Base-by-base conservation (phyloP, 345 rosid genomes). In the Murraya koenigii region DNA sequence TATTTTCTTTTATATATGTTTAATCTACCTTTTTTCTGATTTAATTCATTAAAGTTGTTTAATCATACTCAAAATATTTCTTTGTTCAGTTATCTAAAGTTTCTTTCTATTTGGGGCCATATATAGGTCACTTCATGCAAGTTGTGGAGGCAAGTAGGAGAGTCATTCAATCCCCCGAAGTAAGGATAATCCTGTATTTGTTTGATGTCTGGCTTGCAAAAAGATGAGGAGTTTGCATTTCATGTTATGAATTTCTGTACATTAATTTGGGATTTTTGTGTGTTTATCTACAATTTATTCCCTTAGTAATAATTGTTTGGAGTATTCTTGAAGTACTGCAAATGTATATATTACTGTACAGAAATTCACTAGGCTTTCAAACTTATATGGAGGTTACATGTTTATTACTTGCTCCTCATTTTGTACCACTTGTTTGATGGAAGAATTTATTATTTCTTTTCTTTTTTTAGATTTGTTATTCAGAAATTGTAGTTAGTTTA, bases 101-200 rank as follows among this genome's bases (percentile, higher is more conserved):
- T 73, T 33, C 25, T 36, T 39, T 33, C 26, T 47, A 28, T 73
- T n/a, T 72, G 38, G 73, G 82, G 74, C 38, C 61, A 23, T 80
- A 68, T 82, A 77, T 81, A 91, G 93, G 95, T 89, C 72, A 91
- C 95, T 49, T 81, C 89, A 30, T 83, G 88, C 83, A 91, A 91
- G 75, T 77, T 89, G 87, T 91, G 95, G 95, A 82, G 95, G 83
- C 88, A 91, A 83, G 95, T 91, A 33, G 95, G 95, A 76, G 94
- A 90, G 77, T 88, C 94, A 52, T 91, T 91, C 84, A 87, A 86
- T 75, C 93, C 94, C n/a, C 92, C 94, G 25, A 91, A 91, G 95
- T 91, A 83, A 91, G 91, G 75, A 66, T 52, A 32, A 63, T 11
- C n/a, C 56, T 47, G 3, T 30, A 32, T 71, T 32, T 69, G 14